Percentiles rank a stretch among this genome's conserved stretches.
Evolutionary conservation across 371 early-diverging fungal species (phyloP).

Genomic region (Mucor lusitanicus): DNA sequence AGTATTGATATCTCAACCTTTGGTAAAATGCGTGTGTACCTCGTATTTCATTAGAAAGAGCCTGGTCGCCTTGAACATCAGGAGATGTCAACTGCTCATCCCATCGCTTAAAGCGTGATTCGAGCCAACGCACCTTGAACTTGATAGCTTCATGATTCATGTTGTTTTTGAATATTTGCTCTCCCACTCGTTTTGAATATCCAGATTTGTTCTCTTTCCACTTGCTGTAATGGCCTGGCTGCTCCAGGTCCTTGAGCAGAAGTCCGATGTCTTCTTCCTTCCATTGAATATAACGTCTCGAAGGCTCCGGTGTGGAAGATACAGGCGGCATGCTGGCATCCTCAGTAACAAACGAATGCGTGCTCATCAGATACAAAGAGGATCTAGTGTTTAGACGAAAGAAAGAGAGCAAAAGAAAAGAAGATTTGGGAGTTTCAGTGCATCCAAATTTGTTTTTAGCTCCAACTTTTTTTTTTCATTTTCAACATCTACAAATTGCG

Average conservation of each 20-base stretch:
- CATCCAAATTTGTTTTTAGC: not conserved
- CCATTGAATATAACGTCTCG: slow-evolving; percentile 39
- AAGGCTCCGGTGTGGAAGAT: slow-evolving; percentile 19
- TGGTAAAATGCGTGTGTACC: slow-evolving; percentile 2
- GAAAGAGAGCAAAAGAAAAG: not conserved
- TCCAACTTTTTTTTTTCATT: not conserved
- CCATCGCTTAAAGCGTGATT: slow-evolving; percentile 30
- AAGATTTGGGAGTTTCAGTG: too few relatives aligned
- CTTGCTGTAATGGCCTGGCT: slow-evolving; percentile 31
- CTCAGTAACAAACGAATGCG: slow-evolving; percentile 3
- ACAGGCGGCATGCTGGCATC: not conserved
- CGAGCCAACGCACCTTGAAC: slow-evolving; percentile 44
- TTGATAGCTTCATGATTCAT: slow-evolving; percentile 47
- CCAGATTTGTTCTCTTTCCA: slow-evolving; percentile 45
- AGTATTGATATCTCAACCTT: not conserved
- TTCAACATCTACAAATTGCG: not conserved
- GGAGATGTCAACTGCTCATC: slow-evolving; percentile 21
- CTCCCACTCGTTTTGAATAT: slow-evolving; percentile 34
- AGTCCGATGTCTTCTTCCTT: slow-evolving; percentile 35
- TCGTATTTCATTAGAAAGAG: slow-evolving; percentile 2
- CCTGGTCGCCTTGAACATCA: slow-evolving; percentile 11
- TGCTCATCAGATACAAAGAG: not conserved
- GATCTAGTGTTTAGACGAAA: not conserved
- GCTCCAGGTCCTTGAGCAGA: slow-evolving; percentile 31
- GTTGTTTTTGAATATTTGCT: slow-evolving; percentile 30